Conservation (phyloP, 768 basidiomycete species). For the Pleurotus citrinopileatus region DNA sequence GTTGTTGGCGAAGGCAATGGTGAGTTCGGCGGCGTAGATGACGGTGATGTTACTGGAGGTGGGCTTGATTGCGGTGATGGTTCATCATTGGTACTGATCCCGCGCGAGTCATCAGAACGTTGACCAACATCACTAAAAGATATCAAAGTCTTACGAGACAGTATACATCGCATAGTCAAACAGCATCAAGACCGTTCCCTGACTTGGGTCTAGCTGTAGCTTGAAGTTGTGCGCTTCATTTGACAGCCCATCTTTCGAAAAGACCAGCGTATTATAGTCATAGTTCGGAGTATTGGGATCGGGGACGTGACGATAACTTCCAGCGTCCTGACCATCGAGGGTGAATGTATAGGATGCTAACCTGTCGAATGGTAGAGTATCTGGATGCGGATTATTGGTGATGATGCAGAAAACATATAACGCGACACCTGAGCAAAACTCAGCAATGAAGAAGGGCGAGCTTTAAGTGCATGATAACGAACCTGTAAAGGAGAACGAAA, state of each 20-base stretch:
- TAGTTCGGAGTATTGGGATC: neutral
- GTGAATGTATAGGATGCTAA: neutral
- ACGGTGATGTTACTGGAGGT: too few relatives aligned
- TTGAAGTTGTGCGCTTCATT: neutral
- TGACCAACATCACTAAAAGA: neutral
- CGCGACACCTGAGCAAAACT: neutral
- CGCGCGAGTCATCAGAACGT: too few relatives aligned
- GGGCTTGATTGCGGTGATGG: too few relatives aligned
- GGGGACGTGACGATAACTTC: neutral
- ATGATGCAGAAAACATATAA: neutral
- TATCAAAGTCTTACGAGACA: neutral
- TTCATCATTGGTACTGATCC: too few relatives aligned
- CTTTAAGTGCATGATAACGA: neutral
- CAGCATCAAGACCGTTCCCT: neutral
- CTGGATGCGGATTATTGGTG: neutral
- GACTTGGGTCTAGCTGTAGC: neutral
- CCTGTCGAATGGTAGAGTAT: neutral
- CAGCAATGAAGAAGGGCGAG: neutral
- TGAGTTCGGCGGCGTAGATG: neutral
- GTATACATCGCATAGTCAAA: neutral
- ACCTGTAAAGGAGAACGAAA: neutral
- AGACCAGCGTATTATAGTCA: neutral
- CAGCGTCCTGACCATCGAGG: neutral
- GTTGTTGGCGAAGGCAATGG: neutral
- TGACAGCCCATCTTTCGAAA: neutral